phyloP scores from a whole-genome alignment of 495 filamentous ascomycete species.

The Aspergillus heteromorphus region DNA sequence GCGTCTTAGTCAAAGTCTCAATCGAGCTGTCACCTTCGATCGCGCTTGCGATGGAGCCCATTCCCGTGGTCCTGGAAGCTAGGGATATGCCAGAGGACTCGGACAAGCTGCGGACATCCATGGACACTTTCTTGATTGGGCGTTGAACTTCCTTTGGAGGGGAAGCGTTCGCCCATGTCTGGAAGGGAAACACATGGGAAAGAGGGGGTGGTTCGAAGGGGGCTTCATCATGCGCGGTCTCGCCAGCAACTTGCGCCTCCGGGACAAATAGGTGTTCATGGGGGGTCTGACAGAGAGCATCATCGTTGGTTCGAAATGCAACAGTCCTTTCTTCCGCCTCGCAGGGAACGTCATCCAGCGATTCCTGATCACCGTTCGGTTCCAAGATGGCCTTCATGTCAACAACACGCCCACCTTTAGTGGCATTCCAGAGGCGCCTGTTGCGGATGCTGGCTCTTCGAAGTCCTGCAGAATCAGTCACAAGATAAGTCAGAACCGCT shows the following conservation, averaged over 20 bases:
- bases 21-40: conserved; percentile 84
- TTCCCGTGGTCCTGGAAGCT: conserved; percentile 66
- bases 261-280: conserved; percentile 21
- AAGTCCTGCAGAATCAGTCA: conserved; percentile 73
- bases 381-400: conserved; percentile 78
- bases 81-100: conserved; percentile 75
- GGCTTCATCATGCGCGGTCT: conserved; percentile 20
- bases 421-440: conserved; percentile 81
- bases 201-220: conserved; percentile 58
- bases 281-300: conserved; percentile 23
- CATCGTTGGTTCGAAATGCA: conserved; percentile 39
- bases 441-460: conserved; percentile 82
- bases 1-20: conserved; percentile 74
- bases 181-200: conserved; percentile 85
- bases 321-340: conserved; percentile 36
- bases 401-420: conserved; percentile 64
- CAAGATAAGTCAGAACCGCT: conserved; percentile 87
- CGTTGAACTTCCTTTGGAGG: conserved; percentile 42
- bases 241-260: conserved; percentile 17
- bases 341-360: conserved; percentile 33
- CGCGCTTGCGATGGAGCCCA: conserved; percentile 64
- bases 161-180: conserved; percentile 46
- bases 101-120: conserved; percentile 86
- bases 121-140: conserved; percentile 69
- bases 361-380: conserved; percentile 49